A percentile compares a stretch with the other conserved stretches of the same genome.
Evolutionary conservation across 208 protist genomes (phyloP).

Genomic region (Wallacemonas sp.): DNA sequence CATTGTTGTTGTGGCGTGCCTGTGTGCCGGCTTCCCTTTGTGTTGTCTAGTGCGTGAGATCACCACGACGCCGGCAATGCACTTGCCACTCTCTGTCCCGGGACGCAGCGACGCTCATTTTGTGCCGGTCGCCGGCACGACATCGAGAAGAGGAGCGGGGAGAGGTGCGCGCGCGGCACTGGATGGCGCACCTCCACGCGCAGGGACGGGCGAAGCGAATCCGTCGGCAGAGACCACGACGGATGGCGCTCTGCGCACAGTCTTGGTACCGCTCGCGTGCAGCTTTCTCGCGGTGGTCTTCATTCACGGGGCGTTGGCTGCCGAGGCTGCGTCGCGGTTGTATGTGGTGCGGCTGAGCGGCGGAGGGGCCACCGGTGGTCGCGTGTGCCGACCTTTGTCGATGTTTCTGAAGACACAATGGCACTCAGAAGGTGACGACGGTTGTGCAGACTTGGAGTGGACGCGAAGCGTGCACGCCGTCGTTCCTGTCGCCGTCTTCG

Average conservation of each 20-base stretch:
- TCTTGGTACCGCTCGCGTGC: not conserved
- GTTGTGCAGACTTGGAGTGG: not conserved
- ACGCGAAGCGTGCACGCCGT: not conserved
- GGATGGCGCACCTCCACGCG: not conserved
- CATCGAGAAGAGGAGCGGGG: too few species aligned
- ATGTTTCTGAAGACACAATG: conserved; percentile 1
- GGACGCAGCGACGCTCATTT: too few species aligned
- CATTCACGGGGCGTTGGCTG: not conserved
- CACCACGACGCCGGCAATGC: too few species aligned
- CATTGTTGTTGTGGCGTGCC: too few species aligned
- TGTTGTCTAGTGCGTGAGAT: too few species aligned
- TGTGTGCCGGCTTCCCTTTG: too few species aligned
- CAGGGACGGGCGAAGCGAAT: too few species aligned
- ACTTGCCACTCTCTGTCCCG: too few species aligned
- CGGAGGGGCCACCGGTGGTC: not conserved
- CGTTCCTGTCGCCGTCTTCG: not conserved
- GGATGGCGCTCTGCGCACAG: too few species aligned
- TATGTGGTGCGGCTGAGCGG: not conserved
- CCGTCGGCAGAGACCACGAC: too few species aligned
- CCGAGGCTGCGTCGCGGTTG: conserved; percentile 9
- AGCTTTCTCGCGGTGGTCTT: not conserved
- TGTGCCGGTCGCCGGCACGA: too few species aligned
- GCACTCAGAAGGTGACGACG: conserved; percentile 4
- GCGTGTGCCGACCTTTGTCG: conserved; percentile 2
- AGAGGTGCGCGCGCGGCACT: too few species aligned